Conservation (phyloP, 2,329 filamentous ascomycete species). For the Botrytis medusae region DNA sequence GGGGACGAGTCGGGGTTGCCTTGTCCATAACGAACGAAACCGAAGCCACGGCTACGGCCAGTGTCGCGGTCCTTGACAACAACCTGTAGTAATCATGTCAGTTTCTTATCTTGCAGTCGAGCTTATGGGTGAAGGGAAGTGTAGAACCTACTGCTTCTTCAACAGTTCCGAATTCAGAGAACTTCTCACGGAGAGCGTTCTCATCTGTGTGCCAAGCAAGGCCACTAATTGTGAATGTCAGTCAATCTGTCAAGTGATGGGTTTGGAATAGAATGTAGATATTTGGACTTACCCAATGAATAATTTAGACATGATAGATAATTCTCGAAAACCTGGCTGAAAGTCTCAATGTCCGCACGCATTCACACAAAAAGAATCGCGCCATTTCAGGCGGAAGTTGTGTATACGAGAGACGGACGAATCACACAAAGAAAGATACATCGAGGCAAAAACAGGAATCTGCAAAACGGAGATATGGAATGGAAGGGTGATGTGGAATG, state of each 20-base stretch:
- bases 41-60: conserved; percentile 93
- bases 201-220: conserved; percentile 99
- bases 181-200: conserved; percentile 80
- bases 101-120: conserved; percentile 28
- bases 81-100: conserved; percentile 56
- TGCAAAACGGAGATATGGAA: conserved; percentile 36
- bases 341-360: conserved; percentile 44
- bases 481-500: conserved; percentile 33
- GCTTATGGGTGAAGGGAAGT: conserved; percentile 19
- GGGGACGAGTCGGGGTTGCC: conserved; percentile 15
- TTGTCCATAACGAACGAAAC: conserved; percentile 85
- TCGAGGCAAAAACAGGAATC: conserved; percentile 40
- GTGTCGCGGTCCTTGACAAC: conserved; percentile 98
- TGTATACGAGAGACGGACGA: conserved; percentile 37
- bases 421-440: conserved; percentile 42
- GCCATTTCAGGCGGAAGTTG: conserved; percentile 38
- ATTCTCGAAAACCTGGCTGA: conserved; percentile 38
- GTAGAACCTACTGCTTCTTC: conserved; percentile 84
- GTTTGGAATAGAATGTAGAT: background rate
- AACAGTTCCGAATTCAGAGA: conserved; percentile 85
- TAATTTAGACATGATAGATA: conserved; percentile 77
- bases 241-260: conserved; percentile 7
- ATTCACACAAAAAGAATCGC: conserved; percentile 38
- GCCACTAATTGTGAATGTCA: conserved; percentile 58
- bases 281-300: conserved; percentile 77